Evolutionary conservation across 2,329 filamentous ascomycete species (phyloP), one percentile per base, ranked within the genome.

Genomic region (Lachnellula cervina): DNA sequence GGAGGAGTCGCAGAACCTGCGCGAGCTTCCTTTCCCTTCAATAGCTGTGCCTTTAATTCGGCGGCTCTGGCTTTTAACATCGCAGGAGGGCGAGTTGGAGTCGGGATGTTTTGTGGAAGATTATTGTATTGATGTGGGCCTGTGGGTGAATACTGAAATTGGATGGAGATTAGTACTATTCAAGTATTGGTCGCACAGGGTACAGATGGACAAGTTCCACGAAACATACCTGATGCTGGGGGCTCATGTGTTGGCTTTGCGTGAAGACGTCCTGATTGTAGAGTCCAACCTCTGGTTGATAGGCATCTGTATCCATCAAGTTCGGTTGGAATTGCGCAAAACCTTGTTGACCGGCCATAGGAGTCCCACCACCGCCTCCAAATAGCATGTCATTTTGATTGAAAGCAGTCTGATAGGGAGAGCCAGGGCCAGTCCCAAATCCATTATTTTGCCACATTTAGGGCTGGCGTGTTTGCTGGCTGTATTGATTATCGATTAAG

Each of bases 41-140:
- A 46, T 25, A 70, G 52, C 53, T 66, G 52, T 42, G 66, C 68
- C 47, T 68, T 70, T 32, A 70, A 49, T 60, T 70, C 64, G 43
- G 63, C 66, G 21, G 67, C 67, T 61, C 66, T 61, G 14, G 62
- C 61, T 52, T 62, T 66, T 28, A 69, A 61, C 38, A 64, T 60
- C n/a, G 59, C 55, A 32, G 59, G 55, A 55, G 60, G 59, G 32
- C 58, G 62, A 23, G 55, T 21, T 28, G 59, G 52, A 42, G 46
- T 40, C 47, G 53, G 40, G 13, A 55, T 44, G 9, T 19, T 40
- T 44, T 57, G n/a, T 54, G 54, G 59, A 52, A 55, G 54, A 7
- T 52, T 38, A 51, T 57, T 63, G 51, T 59, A 61, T 17, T 56
- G 43, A 53, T 59, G 51, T 28, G 61, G 57, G 4, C 9, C 28